Percentiles rank a stretch among this genome's conserved stretches.
These are phyloP conservation scores for Daldinia childiae DNA, from an alignment of 495 filamentous ascomycete species.

Conservation along the genomic window DNA sequence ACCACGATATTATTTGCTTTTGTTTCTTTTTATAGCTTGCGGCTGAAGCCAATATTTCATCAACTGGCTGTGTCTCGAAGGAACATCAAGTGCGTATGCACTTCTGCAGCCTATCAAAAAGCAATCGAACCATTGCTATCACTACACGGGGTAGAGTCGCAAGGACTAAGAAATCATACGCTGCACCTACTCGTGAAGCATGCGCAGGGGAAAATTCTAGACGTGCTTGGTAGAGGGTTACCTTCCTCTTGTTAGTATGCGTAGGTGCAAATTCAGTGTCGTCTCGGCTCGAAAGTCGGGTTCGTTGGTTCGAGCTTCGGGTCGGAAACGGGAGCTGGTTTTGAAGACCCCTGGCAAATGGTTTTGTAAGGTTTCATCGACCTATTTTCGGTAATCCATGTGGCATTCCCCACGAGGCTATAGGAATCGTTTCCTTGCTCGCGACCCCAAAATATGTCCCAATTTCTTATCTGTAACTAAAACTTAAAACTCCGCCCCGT, in stretches of 20 bases:
- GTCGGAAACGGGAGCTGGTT: slow-evolving; percentile 31
- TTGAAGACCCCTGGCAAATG: slow-evolving; percentile 10
- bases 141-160: background rate
- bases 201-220: background rate
- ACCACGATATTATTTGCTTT: background rate
- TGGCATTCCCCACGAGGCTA: slow-evolving; percentile 27
- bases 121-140: background rate
- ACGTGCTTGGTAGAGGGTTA: background rate
- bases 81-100: too few relatives aligned
- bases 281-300: background rate
- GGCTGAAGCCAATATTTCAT: slow-evolving; percentile 24
- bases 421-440: slow-evolving; percentile 30
- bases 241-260: background rate
- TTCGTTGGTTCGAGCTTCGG: slow-evolving; percentile 7
- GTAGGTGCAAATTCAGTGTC: slow-evolving; percentile 1
- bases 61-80: background rate
- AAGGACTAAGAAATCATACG: background rate
- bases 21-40: slow-evolving; percentile 34
- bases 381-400: slow-evolving; percentile 27
- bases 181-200: background rate
- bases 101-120: background rate
- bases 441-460: slow-evolving; percentile 22
- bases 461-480: slow-evolving; percentile 12
- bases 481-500: slow-evolving; percentile 27
- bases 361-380: slow-evolving; percentile 32